Base-by-base conservation (phyloP, 2,329 filamentous ascomycete species). In the Phoma sp. region DNA sequence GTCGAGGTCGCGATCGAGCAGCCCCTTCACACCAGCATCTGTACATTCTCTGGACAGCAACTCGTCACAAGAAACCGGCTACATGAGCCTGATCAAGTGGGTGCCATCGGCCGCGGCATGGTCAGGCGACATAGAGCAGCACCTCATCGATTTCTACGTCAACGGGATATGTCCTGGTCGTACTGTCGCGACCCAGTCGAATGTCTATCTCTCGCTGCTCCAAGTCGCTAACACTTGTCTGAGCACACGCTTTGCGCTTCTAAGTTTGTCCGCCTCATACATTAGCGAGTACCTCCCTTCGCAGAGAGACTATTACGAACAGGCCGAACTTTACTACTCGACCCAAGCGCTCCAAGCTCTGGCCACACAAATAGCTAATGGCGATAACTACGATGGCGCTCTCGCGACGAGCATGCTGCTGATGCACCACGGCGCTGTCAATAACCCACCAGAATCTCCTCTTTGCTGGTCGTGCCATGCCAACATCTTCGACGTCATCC, bases 401-500 rank as follows among this genome's bases (percentile, higher is more conserved):
- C 61, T 71, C 14, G 62, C 66, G 3, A 72, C 70, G 4, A 69
- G 69, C 45, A 72, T 72, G 70, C 56, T 72, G 25, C 57, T 72
- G 2, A 68, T 72, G 66, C 70, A 72, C 29, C 67, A 71, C 23
- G 63, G 65, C 35, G 62, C 60, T 10, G 52, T 72, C 35, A 69
- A 69, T 48, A 60, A 59, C 29, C 29, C 46, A 7, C 58, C 68
- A 8, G 67, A 71, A 1, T 62, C 64, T 4, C 58, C 55, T n/a
- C 38, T 71, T 3, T 71, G 70, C 56, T 72, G 70, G 70, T 71
- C 68, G 2, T 64, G 60, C 38, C 70, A 72, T 24, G 68, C 70
- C 39, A 71, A 71, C 30, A 59, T 72, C 29, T 69, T 71, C 50
- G 65, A 72, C 42, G 63, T 61, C 4, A 68, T 69, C 7, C 69